A percentile compares a stretch with the other conserved stretches of the same genome.
phyloP scores from a whole-genome alignment of 345 rosid species.

The Linum tenue region DNA sequence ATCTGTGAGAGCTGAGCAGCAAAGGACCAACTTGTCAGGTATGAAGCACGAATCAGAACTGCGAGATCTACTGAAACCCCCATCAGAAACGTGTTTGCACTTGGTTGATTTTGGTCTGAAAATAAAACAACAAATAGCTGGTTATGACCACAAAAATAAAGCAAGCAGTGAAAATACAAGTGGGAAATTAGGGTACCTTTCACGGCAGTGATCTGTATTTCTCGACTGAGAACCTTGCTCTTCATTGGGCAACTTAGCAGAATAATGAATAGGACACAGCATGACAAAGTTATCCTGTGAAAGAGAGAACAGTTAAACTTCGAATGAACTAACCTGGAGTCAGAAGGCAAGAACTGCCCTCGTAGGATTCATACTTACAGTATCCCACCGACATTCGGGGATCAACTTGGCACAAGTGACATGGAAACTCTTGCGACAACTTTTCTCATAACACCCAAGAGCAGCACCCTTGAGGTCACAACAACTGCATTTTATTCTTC shows the following conservation, averaged over 20 bases:
- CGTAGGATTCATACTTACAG: constrained; percentile 34
- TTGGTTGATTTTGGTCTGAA: constrained; percentile 29
- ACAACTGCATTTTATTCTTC: constrained; percentile 60
- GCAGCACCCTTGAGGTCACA: constrained; percentile 94
- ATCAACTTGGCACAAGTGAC: constrained; percentile 59
- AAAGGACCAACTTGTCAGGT: constrained; percentile 45
- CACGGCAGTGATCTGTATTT: constrained; percentile 27
- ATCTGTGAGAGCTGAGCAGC: constrained; percentile 71
- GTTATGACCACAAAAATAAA: constrained; percentile 7
- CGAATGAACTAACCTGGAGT: neutral
- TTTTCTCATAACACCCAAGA: constrained; percentile 79
- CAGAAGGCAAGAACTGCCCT: neutral
- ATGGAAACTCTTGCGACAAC: constrained; percentile 69
- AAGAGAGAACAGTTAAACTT: neutral
- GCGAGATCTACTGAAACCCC: constrained; percentile 15
- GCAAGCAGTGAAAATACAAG: neutral
- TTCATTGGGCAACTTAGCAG: constrained; percentile 65
- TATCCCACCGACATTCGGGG: constrained; percentile 81
- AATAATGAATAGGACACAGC: constrained; percentile 65
- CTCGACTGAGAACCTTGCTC: constrained; percentile 21
- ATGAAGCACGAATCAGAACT: constrained; percentile 26
- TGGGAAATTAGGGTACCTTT: constrained; percentile 31
- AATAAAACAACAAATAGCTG: constrained; percentile 1
- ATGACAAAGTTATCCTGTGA: constrained; percentile 77
- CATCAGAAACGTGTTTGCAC: constrained; percentile 23